Evolutionary conservation across 495 filamentous ascomycete species (phyloP), one percentile per base, ranked within the genome.

Genomic region (Penicillium egyptiacum): DNA sequence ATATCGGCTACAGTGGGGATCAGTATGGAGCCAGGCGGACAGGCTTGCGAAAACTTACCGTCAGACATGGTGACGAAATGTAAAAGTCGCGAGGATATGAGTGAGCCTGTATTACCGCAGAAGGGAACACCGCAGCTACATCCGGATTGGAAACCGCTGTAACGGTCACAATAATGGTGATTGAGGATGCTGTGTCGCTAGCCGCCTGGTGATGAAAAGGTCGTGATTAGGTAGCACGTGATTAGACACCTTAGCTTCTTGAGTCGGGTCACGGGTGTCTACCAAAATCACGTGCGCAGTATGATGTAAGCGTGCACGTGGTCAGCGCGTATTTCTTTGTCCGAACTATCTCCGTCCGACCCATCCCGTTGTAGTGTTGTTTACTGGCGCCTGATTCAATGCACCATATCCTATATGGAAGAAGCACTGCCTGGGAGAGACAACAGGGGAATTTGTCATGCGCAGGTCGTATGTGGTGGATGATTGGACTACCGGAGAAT

Each of bases 1-100:
- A 96, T 91, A 66, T 94, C 91, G 68, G 88, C 87, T 87, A 55
- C 22, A 56, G 45, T 35, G 43, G 49, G 33, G 14, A 60, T 75
- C 33, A 75, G 67, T 51, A 71, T 62, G 20, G 49, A 50, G 50
- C 44, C 57, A 57, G 39, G 48, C 54, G 58, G 50, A 47, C 41
- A 43, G 51, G 62, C 44, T 43, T 48, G 61, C 28, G 43, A 60
- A 55, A 43, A 59, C 77, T 55, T 78, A 86, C 83, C 70, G 78
- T 86, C 83, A 74, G 83, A 85, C 83, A 86, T 86, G 60, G 58
- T 76, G 69, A 64, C 56, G 44, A 55, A 9, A 31, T 55, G 58
- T 20, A 47, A 47, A 58, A 62, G 55, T 60, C 54, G 53, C 59
- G 50, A 58, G 58, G 60, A 65, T 65, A 61, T 61, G 56, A 64